Base-by-base conservation (phyloP, 2,329 filamentous ascomycete genomes). In the Lasiodiplodia sp. region DNA sequence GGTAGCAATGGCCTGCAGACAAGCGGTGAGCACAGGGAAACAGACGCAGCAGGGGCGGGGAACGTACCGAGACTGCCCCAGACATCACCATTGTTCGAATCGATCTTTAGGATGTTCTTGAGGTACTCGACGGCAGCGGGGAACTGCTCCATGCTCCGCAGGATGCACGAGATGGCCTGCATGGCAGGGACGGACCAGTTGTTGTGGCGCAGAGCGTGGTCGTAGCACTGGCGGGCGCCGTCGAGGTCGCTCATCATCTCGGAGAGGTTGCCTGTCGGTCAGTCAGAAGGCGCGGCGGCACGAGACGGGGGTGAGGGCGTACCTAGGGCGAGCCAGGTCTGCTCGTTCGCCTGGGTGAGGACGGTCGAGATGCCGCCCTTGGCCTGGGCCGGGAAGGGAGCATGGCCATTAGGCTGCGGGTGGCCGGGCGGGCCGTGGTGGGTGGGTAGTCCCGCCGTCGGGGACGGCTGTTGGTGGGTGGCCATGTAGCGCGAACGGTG, bases 251-350 rank as follows among this genome's bases (percentile, higher is more conserved):
- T 92, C 83, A 97, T 88, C 74, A 96, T 83, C 83, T 99, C 95
- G 25, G 93, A 92, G 71, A 97, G 87, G 75, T 89, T 92, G 47
- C 95, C 94, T 97, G 73, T 10, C 71, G 62, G 66, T 34, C 52
- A 34, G 72, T 74, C 71, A 73, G 72, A 34, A 69, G 58, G 72
- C 72, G 55, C 18, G 31, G 34, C 4, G n/a, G 18, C 8, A 49
- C 31, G 40, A 16, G 40, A 63, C 12, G 38, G 34, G 16, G 64
- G 53, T 12, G 53, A 55, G 18, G 51, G 80, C 89, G 71, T 90
- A 97, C 94, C 95, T 73, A 98, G 92, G 78, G 96, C 92, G 77
- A 97, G 87, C 95, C 95, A 98, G 67, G 97, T 90, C 60, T 87
- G 86, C 82, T 98, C 95, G 75, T 97, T 98, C 76, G 95, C 87